Conservation (phyloP, 2,329 filamentous ascomycete genomes). For the Chaetomiaceae sp. region DNA sequence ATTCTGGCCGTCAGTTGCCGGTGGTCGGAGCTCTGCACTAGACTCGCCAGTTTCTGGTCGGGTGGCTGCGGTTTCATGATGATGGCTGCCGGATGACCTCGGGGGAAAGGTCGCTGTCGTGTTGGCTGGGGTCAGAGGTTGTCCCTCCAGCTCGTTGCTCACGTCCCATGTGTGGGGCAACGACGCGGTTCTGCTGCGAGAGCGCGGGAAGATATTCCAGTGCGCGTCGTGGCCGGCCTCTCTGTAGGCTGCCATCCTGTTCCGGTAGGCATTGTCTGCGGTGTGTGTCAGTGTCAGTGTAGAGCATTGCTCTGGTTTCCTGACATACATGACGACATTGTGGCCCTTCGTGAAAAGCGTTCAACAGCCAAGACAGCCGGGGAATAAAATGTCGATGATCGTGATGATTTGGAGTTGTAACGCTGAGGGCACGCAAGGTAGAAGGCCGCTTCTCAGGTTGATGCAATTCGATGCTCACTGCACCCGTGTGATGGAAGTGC, state of each 20-base stretch:
- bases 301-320: too few species aligned
- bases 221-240: slow-evolving; percentile 39
- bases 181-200: slow-evolving; percentile 32
- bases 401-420: too few species aligned
- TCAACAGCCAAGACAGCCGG: too few species aligned
- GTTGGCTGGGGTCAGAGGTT: slow-evolving; percentile 14
- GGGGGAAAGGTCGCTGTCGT: neutral
- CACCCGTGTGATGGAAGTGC: too few species aligned
- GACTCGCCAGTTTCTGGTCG: neutral
- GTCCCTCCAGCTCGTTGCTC: slow-evolving; percentile 25
- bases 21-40: neutral
- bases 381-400: too few species aligned
- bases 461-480: too few species aligned
- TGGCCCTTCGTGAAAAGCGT: too few species aligned
- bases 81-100: slow-evolving; percentile 1
- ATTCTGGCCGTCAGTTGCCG: neutral
- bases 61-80: neutral
- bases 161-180: slow-evolving; percentile 37
- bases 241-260: slow-evolving; percentile 42
- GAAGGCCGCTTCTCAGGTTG: too few species aligned
- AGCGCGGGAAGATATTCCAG: slow-evolving; percentile 44
- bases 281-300: too few species aligned
- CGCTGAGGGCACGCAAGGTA: too few species aligned
- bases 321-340: neutral
- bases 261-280: slow-evolving; percentile 44